Evolutionary conservation across 805 yeast genomes (phyloP), one percentile per base, ranked within the genome.

Genomic region (Teunomyces gatunensis): DNA sequence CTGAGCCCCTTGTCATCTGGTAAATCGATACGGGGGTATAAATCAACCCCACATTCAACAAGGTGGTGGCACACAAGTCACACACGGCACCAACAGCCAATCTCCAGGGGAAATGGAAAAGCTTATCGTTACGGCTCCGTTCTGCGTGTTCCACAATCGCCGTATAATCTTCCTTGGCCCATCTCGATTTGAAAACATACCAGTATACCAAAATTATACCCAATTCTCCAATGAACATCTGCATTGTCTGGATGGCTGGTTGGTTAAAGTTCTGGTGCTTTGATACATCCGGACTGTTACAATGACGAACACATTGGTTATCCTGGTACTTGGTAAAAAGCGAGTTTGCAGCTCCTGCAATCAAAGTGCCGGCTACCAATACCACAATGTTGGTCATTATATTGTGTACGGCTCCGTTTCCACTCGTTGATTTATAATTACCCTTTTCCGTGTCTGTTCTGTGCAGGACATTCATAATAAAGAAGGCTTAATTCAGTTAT

Each of bases 1-100:
- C 68, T 0, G 89, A 79, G 2, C 95, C 94, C 53, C 95, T 71
- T n/a, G 86, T 83, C 95, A 87, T 87, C 62, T 87, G 95, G 63
- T 86, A 87, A 43, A 87, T 77, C 1, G 90, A 84, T 6, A 87
- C 94, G 0, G 94, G 92, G 1, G 84, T 82, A 63, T 81, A 83
- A 20, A 85, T 62, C 50, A 87, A 71, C 0, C 94, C 94, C n/a
- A 86, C 61, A 56, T 87, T 84, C 81, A 87, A 75, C 53, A 87
- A 65, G 0, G 94, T 87, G 1, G 95, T 87, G 3, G 85, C 92
- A 32, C 76, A 56, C 42, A 87, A 72, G 62, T 87, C 95, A 64
- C 90, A 85, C 6, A 77, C 59, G 0, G 94, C 80, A 1, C 94
- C 94, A 39, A 84, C 61, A 0, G 87, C 65, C 46, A 69, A 61